Evolutionary conservation across 1,139 yeast species (phyloP).

Genomic region (Yamadazyma pseudoaaseri): DNA sequence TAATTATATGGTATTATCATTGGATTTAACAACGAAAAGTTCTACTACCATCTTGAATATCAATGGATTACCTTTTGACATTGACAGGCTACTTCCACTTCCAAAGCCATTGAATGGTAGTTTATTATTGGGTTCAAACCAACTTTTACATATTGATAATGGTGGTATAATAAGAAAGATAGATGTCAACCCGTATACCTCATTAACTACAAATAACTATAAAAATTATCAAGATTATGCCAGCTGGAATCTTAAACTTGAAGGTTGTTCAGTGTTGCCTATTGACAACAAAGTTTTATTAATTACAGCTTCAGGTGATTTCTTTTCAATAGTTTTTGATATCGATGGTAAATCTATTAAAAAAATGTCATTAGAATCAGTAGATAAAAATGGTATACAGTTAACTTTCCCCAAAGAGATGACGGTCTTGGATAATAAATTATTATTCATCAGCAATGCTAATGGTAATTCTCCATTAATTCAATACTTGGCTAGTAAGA

Average conservation of each 20-base stretch:
- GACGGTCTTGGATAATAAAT: slow-evolving; percentile 33
- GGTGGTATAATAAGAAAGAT: slow-evolving; percentile 73
- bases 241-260: slow-evolving; percentile 54
- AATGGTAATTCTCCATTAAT: slow-evolving; percentile 38
- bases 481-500: slow-evolving; percentile 21
- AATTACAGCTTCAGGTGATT: slow-evolving; percentile 50
- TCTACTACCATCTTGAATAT: slow-evolving; percentile 68
- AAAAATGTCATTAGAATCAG: slow-evolving; percentile 28
- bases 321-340: slow-evolving; percentile 52
- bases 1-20: slow-evolving; percentile 58
- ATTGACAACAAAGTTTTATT: slow-evolving; percentile 54
- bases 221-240: slow-evolving; percentile 53
- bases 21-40: slow-evolving; percentile 61
- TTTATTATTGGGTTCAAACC: slow-evolving; percentile 73
- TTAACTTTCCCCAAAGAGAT: slow-evolving; percentile 33
- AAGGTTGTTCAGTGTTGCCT: slow-evolving; percentile 50
- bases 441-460: slow-evolving; percentile 34
- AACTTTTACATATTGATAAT: slow-evolving; percentile 75
- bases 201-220: slow-evolving; percentile 49
- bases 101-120: slow-evolving; percentile 70
- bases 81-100: slow-evolving; percentile 63
- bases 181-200: slow-evolving; percentile 60
- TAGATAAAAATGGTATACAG: slow-evolving; percentile 21
- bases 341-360: slow-evolving; percentile 48
- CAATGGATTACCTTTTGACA: slow-evolving; percentile 71